phyloP scores from a whole-genome alignment of 2,329 filamentous ascomycete species.

The Penicillium brasilianum region DNA sequence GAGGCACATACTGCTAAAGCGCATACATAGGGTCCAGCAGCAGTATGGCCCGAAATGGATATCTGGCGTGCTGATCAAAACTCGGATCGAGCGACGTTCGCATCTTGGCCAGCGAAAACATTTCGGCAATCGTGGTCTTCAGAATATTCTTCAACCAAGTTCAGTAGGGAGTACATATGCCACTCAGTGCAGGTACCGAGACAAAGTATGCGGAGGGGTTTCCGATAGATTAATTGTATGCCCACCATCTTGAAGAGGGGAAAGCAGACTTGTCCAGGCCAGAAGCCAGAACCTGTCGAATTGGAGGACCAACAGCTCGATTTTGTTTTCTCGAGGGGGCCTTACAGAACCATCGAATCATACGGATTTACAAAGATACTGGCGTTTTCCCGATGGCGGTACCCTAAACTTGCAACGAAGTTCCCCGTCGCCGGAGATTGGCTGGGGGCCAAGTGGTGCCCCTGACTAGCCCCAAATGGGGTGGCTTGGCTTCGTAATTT shows the following conservation, averaged over 20 bases:
- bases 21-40: background rate
- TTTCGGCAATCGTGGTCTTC: background rate
- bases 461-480: slow-evolving; percentile 28
- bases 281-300: background rate
- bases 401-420: slow-evolving; percentile 6
- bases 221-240: background rate
- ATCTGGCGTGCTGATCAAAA: background rate
- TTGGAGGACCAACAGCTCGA: background rate
- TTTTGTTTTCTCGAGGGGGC: background rate
- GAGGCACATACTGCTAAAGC: background rate
- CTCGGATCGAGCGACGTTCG: background rate
- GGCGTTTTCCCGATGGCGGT: slow-evolving; percentile 1
- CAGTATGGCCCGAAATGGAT: background rate
- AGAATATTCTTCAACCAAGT: background rate
- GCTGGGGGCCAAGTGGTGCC: slow-evolving; percentile 15
- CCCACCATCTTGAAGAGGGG: background rate
- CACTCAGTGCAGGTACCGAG: background rate
- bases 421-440: slow-evolving; percentile 14
- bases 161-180: too few relatives aligned
- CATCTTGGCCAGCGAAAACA: background rate
- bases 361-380: background rate
- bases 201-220: background rate
- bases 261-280: background rate
- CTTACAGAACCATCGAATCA: background rate
- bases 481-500: slow-evolving; percentile 5